A percentile compares a stretch with the other conserved stretches of the same genome.
Conservation (phyloP, 148 eudicot species). For the Spergularia bocconei region DNA sequence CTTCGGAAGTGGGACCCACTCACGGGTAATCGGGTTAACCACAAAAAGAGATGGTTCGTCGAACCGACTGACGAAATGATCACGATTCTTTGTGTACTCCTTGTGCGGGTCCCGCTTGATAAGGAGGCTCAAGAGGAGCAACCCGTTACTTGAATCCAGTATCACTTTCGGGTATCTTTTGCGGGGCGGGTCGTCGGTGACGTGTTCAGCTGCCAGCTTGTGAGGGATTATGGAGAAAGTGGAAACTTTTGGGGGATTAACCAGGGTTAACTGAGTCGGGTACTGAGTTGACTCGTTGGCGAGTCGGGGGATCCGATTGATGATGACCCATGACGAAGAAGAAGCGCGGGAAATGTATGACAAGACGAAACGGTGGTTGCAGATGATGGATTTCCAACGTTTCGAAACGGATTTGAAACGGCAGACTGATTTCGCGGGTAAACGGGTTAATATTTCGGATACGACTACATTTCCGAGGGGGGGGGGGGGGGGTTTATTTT, state of each 20-base stretch:
- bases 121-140: background rate
- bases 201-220: background rate
- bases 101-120: background rate
- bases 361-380: background rate
- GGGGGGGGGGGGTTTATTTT: too few species aligned
- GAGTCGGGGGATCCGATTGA: slow-evolving; percentile 1
- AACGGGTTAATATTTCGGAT: background rate
- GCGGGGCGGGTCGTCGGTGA: background rate
- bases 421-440: background rate
- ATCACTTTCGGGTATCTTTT: background rate
- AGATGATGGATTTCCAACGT: background rate
- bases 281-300: background rate
- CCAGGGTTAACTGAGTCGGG: background rate
- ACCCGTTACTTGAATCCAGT: slow-evolving; percentile 13
- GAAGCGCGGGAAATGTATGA: slow-evolving; percentile 5
- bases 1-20: slow-evolving; percentile 1
- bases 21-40: slow-evolving; percentile 10
- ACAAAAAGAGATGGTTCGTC: background rate
- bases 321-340: background rate
- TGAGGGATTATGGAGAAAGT: slow-evolving; percentile 4
- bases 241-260: background rate
- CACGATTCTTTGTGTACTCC: background rate
- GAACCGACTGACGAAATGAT: background rate
- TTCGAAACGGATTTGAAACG: slow-evolving; percentile 19
- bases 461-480: background rate